Percentiles rank a stretch among this genome's conserved stretches.
These are phyloP conservation scores for Pedinophyceae sp. DNA, from an alignment of 139 green algal genomes.

Conservation along the genomic window DNA sequence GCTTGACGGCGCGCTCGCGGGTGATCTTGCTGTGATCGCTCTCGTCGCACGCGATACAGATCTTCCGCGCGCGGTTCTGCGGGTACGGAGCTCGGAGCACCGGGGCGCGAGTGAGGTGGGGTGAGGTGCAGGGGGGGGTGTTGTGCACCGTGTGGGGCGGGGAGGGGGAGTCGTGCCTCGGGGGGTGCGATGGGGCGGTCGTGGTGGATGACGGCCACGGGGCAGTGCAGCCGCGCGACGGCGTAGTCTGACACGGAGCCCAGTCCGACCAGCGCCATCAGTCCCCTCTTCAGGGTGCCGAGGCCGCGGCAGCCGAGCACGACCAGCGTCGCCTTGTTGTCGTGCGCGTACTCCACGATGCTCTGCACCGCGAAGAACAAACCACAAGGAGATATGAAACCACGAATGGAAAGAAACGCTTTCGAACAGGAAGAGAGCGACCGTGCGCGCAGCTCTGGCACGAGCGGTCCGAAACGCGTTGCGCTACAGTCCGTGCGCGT, in stretches of 20 bases:
- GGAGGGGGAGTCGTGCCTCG: neutral
- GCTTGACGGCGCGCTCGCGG: constrained; percentile 21
- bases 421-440: no score
- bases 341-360: no score
- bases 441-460: no score
- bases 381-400: no score
- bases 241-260: constrained; percentile 33
- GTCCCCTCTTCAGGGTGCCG: constrained; percentile 10
- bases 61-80: no score
- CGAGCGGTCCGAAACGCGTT: no score
- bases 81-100: no score
- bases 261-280: constrained; percentile 39
- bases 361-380: no score
- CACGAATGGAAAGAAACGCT: no score
- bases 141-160: neutral
- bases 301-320: constrained; percentile 9
- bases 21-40: constrained; percentile 12
- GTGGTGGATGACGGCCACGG: constrained; percentile 24
- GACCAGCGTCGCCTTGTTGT: no score
- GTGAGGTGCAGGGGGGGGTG: neutral
- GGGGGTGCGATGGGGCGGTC: neutral
- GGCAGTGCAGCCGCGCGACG: constrained; percentile 27
- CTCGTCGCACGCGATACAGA: constrained; percentile 18
- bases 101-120: neutral
- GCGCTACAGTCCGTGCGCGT: no score